Conservation (phyloP, 495 filamentous ascomycete genomes). For the Aspergillus cristatus region DNA sequence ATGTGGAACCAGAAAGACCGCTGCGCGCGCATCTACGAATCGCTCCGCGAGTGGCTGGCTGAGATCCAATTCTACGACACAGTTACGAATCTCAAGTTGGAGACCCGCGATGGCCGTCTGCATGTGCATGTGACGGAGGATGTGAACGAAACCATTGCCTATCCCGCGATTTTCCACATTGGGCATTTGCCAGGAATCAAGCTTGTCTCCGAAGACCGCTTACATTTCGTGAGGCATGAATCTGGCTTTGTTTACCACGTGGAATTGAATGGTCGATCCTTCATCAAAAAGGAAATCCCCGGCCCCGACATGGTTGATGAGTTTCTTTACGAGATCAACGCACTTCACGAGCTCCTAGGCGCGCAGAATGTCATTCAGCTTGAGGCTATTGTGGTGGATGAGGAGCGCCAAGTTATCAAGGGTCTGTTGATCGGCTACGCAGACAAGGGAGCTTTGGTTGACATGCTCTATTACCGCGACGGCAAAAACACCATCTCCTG, state of each 20-base stretch:
- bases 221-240: slow-evolving; percentile 84
- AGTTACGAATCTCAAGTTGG: slow-evolving; percentile 91
- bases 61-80: slow-evolving; percentile 94
- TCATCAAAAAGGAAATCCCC: slow-evolving; percentile 98
- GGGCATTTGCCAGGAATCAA: slow-evolving; percentile 60
- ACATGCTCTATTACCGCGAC: slow-evolving; percentile 74
- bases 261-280: slow-evolving; percentile 50
- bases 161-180: slow-evolving; percentile 66
- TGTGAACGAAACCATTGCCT: slow-evolving; percentile 87
- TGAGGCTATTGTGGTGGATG: slow-evolving; percentile 82
- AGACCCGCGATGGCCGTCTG: slow-evolving; percentile 79
- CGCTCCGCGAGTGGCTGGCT: slow-evolving; percentile 80
- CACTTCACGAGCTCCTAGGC: slow-evolving; percentile 65
- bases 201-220: slow-evolving; percentile 57
- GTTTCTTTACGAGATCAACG: slow-evolving; percentile 97
- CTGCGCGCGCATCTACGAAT: slow-evolving; percentile 89
- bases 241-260: slow-evolving; percentile 99
- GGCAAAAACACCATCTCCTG: slow-evolving; percentile 49
- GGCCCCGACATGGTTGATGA: slow-evolving; percentile 94
- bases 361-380: slow-evolving; percentile 78
- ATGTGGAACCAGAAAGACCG: slow-evolving; percentile 87
- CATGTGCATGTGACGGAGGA: slow-evolving; percentile 99
- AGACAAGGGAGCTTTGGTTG: slow-evolving; percentile 79
- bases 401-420: slow-evolving; percentile 64
- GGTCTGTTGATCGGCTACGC: slow-evolving; percentile 88